Conservation (phyloP, 2,329 filamentous ascomycete species). For the Neurospora sp. region DNA sequence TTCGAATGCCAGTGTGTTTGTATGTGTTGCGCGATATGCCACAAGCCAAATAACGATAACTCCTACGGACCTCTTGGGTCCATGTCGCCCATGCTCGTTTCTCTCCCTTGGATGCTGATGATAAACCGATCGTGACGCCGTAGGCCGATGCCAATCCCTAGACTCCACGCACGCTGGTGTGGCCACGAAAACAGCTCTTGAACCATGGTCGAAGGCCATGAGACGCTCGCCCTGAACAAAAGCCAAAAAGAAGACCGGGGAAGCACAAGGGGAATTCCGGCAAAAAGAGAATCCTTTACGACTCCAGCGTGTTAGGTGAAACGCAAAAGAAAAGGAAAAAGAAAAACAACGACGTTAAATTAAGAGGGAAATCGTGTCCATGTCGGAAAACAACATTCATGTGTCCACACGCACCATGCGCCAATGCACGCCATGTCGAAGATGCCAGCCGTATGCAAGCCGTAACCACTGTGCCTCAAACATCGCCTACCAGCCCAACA, state of each 20-base stretch:
- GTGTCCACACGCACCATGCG: conserved; percentile 7
- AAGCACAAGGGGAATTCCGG: neutral
- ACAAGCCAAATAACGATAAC: neutral
- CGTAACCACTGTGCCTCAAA: conserved; percentile 13
- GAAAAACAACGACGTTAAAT: conserved; percentile 3
- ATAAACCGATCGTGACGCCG: neutral
- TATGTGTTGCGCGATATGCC: neutral
- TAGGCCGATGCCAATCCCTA: neutral
- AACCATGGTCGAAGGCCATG: neutral
- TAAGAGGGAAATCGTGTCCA: conserved; percentile 12
- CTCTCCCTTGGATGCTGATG: neutral
- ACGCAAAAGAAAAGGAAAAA: conserved; percentile 9
- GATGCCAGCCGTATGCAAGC: conserved; percentile 19
- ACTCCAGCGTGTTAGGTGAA: neutral
- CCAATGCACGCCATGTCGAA: conserved; percentile 10
- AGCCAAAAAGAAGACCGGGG: neutral
- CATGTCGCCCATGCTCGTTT: neutral
- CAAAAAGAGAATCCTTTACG: neutral
- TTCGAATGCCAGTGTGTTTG: neutral
- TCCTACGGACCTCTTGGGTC: neutral
- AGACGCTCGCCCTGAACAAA: neutral
- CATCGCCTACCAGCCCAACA: conserved; percentile 2
- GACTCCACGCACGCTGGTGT: neutral
- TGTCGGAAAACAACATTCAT: conserved; percentile 7
- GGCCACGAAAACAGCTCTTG: neutral